phyloP scores from a whole-genome alignment of 257 asterid species.

The Fraxinus excelsior region DNA sequence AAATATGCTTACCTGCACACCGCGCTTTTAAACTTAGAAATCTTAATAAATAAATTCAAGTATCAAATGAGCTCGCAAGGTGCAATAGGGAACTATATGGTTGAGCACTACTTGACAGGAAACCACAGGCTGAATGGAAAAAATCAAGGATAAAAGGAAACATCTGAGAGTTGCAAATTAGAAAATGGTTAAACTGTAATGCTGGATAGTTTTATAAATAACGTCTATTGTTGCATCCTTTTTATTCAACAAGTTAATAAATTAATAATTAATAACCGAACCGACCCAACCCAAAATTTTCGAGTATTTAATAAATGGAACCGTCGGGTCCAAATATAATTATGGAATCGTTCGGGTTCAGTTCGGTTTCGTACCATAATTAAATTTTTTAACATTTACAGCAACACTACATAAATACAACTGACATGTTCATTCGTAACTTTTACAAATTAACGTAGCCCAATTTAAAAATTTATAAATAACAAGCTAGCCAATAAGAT shows the following conservation, averaged over 20 bases:
- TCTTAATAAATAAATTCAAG: conserved; percentile 4
- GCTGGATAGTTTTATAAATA: neutral
- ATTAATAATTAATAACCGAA: neutral
- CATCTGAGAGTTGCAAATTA: neutral
- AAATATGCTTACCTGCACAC: conserved; percentile 75
- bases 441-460: no score
- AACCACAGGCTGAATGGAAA: neutral
- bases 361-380: no score
- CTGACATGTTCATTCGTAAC: no score
- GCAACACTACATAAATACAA: no score
- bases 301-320: no score
- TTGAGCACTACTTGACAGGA: conserved; percentile 15
- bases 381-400: no score
- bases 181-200: neutral
- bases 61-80: neutral
- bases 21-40: conserved; percentile 16
- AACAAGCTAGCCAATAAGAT: no score
- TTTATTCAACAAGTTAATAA: neutral
- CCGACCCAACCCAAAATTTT: no score
- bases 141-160: conserved; percentile 3
- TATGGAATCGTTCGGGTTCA: no score
- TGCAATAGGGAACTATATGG: neutral
- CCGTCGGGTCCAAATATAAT: no score
- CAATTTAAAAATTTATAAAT: no score
- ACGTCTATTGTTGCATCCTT: neutral